Percentiles rank a stretch among this genome's conserved stretches.
Conservation (phyloP, 2,329 filamentous ascomycete species). For the Pseudonectria buxi region DNA sequence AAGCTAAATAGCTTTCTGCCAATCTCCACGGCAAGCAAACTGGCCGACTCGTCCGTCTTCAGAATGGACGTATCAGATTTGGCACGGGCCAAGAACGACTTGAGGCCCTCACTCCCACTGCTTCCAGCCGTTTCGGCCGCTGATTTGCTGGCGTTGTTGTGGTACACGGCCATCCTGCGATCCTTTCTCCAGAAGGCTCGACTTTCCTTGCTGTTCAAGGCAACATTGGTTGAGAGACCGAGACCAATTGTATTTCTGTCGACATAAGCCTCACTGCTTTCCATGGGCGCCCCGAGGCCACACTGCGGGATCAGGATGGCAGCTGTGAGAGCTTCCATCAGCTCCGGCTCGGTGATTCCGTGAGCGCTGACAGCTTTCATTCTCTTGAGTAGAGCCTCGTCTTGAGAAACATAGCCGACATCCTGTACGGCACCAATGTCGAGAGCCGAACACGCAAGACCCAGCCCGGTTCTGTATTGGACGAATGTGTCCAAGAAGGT, state of each 20-base stretch:
- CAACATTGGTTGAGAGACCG: too few relatives aligned
- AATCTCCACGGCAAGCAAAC: constrained; percentile 5
- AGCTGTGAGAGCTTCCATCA: constrained; percentile 4
- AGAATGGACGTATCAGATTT: constrained; percentile 1
- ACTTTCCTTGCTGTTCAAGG: too few relatives aligned
- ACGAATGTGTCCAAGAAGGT: constrained; percentile 35
- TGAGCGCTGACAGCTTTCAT: constrained; percentile 5
- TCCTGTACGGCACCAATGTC: constrained; percentile 32
- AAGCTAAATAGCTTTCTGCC: constrained; percentile 8
- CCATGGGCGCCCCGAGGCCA: not conserved
- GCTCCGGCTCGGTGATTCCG: constrained; percentile 7
- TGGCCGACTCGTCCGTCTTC: not conserved
- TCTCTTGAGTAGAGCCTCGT: constrained; percentile 5
- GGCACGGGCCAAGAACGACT: constrained; percentile 5
- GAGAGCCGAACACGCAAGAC: constrained; percentile 31
- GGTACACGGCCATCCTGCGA: constrained; percentile 14
- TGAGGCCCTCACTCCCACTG: constrained; percentile 2
- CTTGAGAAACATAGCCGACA: constrained; percentile 28
- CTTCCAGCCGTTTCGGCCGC: constrained; percentile 1
- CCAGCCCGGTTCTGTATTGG: constrained; percentile 26
- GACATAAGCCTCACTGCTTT: too few relatives aligned
- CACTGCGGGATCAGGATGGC: not conserved
- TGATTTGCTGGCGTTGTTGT: constrained; percentile 5
- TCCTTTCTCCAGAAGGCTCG: constrained; percentile 17
- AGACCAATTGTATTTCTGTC: too few relatives aligned